A percentile compares a stretch with the other conserved stretches of the same genome.
Conservation (phyloP, 2,329 filamentous ascomycete genomes). For the Phialophora chinensis region DNA sequence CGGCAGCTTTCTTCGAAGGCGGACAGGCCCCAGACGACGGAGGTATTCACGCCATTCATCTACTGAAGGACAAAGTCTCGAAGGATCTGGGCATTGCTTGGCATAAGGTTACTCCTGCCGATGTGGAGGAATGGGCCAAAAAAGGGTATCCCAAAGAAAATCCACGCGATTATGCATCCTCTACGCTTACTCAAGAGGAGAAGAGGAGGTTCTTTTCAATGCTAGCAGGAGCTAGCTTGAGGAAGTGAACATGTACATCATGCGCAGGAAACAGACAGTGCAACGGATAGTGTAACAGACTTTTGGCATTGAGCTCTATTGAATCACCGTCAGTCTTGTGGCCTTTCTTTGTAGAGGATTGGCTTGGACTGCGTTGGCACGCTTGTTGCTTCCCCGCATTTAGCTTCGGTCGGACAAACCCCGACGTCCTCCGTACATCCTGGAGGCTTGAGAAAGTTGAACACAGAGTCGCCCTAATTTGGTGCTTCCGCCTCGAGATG, state of each 20-base stretch:
- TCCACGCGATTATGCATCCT: conserved; percentile 1
- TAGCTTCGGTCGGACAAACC: conserved; percentile 1
- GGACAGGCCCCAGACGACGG: conserved; percentile 8
- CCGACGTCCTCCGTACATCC: neutral
- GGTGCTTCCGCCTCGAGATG: neutral
- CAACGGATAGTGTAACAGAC: neutral
- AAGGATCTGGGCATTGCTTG: conserved; percentile 31
- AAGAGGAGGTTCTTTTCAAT: neutral
- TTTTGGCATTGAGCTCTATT: neutral
- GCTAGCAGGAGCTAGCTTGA: neutral
- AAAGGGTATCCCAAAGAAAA: conserved; percentile 16
- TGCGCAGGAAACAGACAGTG: neutral
- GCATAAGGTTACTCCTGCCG: conserved; percentile 23
- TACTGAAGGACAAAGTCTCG: conserved; percentile 27
- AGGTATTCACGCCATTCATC: neutral
- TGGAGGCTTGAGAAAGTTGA: neutral
- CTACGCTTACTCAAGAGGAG: neutral
- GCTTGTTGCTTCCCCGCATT: conserved; percentile 15
- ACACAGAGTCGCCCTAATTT: neutral
- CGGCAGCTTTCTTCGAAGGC: conserved; percentile 13
- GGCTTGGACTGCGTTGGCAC: too few relatives aligned
- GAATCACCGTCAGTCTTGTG: neutral
- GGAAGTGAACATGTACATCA: neutral
- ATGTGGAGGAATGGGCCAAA: conserved; percentile 26
- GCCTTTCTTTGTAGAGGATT: neutral